A percentile compares a stretch with the other conserved stretches of the same genome.
Evolutionary conservation across 1,284 basidiomycete species (phyloP).

Genomic region (Leucoagaricus sp.): DNA sequence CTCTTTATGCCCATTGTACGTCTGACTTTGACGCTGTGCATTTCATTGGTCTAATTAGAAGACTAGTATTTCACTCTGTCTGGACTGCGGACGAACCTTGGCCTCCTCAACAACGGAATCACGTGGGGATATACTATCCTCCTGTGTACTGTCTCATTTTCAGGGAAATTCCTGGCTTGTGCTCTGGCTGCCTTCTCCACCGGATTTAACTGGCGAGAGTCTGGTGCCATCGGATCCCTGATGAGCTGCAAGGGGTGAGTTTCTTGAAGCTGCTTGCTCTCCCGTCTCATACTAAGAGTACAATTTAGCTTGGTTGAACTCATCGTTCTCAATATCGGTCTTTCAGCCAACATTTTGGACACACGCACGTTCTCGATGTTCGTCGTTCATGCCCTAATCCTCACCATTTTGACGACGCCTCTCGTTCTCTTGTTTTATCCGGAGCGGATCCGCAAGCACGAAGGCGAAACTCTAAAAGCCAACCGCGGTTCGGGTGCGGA

Average conservation of each 20-base stretch:
- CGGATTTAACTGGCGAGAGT: conserved; percentile 79
- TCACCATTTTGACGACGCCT: conserved; percentile 88
- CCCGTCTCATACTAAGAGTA: not conserved
- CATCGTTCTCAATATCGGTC: conserved; percentile 92
- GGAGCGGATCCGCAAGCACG: conserved; percentile 42
- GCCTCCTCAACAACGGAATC: conserved; percentile 69
- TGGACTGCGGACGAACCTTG: conserved; percentile 83
- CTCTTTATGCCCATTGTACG: conserved; percentile 82
- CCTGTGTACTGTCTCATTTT: conserved; percentile 81
- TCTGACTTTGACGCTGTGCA: not conserved
- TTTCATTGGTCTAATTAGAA: conserved; percentile 2
- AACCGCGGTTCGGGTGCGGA: not conserved
- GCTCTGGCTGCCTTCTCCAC: conserved; percentile 60
- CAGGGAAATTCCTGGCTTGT: conserved; percentile 77
- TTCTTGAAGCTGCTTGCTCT: conserved; percentile 9
- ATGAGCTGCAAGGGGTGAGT: conserved; percentile 93
- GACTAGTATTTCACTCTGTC: conserved; percentile 80
- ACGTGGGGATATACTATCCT: conserved; percentile 89
- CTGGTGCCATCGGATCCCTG: conserved; percentile 83
- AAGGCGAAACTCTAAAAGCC: not conserved
- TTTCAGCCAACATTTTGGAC: conserved; percentile 79
- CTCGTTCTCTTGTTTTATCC: conserved; percentile 81
- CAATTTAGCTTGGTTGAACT: conserved; percentile 73
- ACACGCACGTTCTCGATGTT: conserved; percentile 84
- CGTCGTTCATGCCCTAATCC: conserved; percentile 82